phyloP scores from a whole-genome alignment of 73 alveolate genomes.

The Tetrahymena elliotti region DNA sequence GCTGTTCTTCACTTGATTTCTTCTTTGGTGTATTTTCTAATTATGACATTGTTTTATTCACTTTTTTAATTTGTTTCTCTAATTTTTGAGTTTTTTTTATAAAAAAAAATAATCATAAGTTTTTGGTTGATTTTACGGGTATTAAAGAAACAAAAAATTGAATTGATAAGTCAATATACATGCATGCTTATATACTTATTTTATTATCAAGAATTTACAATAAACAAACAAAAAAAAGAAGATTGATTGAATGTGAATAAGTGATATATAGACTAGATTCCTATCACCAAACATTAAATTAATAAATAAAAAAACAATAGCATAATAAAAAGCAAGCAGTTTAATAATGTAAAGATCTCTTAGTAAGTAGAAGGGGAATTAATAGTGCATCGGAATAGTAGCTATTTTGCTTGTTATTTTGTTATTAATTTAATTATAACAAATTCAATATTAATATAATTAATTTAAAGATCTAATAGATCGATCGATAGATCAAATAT shows the following conservation, averaged over 20 bases:
- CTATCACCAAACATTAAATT: neutral
- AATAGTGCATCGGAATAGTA: neutral
- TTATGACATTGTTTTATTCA: neutral
- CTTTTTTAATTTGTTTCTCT: neutral
- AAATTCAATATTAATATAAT: too few species aligned
- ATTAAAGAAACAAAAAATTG: too few species aligned
- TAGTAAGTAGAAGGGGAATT: neutral
- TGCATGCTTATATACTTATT: too few species aligned
- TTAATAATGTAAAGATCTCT: too few species aligned
- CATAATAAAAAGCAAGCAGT: neutral
- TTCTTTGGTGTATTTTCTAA: neutral
- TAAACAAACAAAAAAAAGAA: too few species aligned
- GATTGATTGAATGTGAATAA: too few species aligned
- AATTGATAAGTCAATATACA: too few species aligned
- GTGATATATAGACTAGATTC: neutral
- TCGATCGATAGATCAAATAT: neutral
- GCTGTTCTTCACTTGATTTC: neutral
- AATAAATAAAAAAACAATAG: too few species aligned
- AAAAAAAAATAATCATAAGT: too few species aligned
- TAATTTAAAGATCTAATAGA: neutral
- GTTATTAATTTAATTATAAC: neutral
- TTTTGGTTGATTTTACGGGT: neutral
- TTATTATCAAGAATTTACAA: too few species aligned
- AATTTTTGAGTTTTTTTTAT: neutral
- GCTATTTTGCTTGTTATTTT: too few species aligned